phyloP scores from a whole-genome alignment of 805 yeast species.

The Barnettozyma sp. region DNA sequence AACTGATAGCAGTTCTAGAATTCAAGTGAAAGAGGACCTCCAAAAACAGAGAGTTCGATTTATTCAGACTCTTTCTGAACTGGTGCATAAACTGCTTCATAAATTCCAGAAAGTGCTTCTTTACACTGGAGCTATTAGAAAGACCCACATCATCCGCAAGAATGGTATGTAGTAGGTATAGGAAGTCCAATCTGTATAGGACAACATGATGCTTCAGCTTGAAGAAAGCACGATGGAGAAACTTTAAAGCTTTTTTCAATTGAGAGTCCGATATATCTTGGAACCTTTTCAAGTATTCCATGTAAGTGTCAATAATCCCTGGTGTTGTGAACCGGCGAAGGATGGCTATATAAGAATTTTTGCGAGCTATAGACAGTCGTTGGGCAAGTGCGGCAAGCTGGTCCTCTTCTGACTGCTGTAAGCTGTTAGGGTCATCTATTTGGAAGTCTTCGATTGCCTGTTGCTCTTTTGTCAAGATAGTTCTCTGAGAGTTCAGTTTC shows the following conservation, averaged over 20 bases:
- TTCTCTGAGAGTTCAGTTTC: constrained; percentile 29
- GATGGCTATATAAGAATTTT: constrained; percentile 33
- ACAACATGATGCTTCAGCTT: constrained; percentile 51
- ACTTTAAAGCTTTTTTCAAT: constrained; percentile 58
- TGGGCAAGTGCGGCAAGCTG: constrained; percentile 28
- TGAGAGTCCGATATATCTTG: constrained; percentile 54
- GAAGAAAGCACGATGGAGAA: constrained; percentile 64
- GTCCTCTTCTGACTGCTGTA: constrained; percentile 24
- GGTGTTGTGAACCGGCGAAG: constrained; percentile 47
- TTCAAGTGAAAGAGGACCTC: constrained; percentile 57
- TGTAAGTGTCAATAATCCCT: constrained; percentile 56
- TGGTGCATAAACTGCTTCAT: constrained; percentile 58
- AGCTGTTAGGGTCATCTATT: constrained; percentile 22
- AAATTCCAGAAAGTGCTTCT: constrained; percentile 60
- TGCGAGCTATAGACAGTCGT: constrained; percentile 30
- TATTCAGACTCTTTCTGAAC: constrained; percentile 39
- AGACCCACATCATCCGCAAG: constrained; percentile 43
- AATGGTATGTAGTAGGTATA: constrained; percentile 49
- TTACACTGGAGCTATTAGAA: constrained; percentile 36
- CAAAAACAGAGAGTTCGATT: constrained; percentile 46
- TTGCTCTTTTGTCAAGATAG: constrained; percentile 22
- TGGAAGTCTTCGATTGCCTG: constrained; percentile 26
- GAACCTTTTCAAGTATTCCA: constrained; percentile 52
- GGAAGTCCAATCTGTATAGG: constrained; percentile 66
- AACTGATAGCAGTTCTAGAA: constrained; percentile 28